These are phyloP conservation scores for Aristolochia californica DNA, from an alignment of 164 flowering plant genomes.

Conservation along the genomic window DNA sequence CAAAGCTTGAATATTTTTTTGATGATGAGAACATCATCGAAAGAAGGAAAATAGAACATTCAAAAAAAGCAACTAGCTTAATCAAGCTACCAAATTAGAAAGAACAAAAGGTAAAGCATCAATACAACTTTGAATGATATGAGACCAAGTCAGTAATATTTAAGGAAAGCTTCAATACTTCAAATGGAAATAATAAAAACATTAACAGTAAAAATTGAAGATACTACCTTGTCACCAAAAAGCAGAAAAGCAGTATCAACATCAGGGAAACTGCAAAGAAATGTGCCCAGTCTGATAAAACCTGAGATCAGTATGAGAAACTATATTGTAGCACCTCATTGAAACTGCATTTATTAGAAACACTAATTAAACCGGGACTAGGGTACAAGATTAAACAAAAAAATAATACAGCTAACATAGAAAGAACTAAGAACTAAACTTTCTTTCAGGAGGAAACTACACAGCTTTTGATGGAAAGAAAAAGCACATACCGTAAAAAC, in stretches of 20 bases:
- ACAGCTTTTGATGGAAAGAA: not conserved
- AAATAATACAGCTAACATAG: not conserved
- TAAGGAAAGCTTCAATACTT: not conserved
- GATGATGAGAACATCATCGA: too few relatives aligned
- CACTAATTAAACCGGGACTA: constrained; percentile 1
- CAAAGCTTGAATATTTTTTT: too few relatives aligned
- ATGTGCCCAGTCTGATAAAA: constrained; percentile 58
- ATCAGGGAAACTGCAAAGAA: constrained; percentile 25
- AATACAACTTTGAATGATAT: too few relatives aligned
- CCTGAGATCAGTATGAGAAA: constrained; percentile 30
- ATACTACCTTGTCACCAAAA: constrained; percentile 39
- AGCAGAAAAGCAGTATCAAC: constrained; percentile 23
- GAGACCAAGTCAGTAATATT: too few relatives aligned
- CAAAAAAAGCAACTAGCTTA: too few relatives aligned
- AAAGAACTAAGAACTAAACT: not conserved
- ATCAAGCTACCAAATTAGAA: too few relatives aligned
- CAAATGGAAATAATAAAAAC: not conserved
- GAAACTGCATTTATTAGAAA: not conserved
- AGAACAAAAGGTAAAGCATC: too few relatives aligned
- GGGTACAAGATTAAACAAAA: not conserved
- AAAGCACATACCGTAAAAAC: constrained; percentile 57
- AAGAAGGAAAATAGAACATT: too few relatives aligned
- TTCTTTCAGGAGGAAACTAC: not conserved
- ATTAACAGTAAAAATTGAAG: too few relatives aligned
- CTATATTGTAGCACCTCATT: too few relatives aligned